phyloP scores from a whole-genome alignment of 2,329 filamentous ascomycete species.

The Rhexocercosporidium sp. region DNA sequence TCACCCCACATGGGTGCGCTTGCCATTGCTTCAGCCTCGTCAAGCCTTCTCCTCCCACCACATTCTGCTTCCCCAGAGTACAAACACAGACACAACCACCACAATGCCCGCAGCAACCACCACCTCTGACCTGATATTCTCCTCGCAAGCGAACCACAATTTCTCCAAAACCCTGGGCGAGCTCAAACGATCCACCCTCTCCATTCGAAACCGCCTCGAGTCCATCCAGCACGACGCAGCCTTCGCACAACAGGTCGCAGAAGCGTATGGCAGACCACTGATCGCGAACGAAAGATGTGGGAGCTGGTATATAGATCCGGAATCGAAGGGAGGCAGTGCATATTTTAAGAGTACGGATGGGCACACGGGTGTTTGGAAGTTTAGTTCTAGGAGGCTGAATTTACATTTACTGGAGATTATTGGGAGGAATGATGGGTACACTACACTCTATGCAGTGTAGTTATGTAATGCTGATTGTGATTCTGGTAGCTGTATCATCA shows the following conservation, averaged over 20 bases:
- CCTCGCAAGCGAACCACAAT: constrained; percentile 60
- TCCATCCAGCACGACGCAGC: constrained; percentile 78
- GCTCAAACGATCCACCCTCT: constrained; percentile 77
- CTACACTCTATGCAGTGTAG: not conserved
- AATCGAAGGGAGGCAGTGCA: constrained; percentile 70
- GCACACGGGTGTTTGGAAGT: constrained; percentile 88
- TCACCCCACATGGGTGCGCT: no score
- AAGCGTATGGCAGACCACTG: constrained; percentile 65
- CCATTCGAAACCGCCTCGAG: constrained; percentile 78
- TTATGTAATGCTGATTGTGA: not conserved
- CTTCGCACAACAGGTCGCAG: constrained; percentile 71
- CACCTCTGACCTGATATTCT: constrained; percentile 51
- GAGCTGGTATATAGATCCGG: constrained; percentile 85
- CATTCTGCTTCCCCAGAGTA: not conserved
- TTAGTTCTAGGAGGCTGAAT: constrained; percentile 85
- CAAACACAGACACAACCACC: not conserved
- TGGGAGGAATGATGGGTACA: constrained; percentile 68
- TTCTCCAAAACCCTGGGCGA: constrained; percentile 73
- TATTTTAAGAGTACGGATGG: constrained; percentile 99
- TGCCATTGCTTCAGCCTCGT: constrained; percentile 5
- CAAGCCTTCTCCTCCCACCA: not conserved
- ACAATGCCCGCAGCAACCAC: constrained; percentile 47
- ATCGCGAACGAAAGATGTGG: constrained; percentile 95
- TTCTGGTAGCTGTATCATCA: constrained; percentile 71
- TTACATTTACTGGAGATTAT: constrained; percentile 77